These are phyloP conservation scores for Colletotrichum spaethianum DNA, from an alignment of 2,329 filamentous ascomycete genomes.

Conservation along the genomic window DNA sequence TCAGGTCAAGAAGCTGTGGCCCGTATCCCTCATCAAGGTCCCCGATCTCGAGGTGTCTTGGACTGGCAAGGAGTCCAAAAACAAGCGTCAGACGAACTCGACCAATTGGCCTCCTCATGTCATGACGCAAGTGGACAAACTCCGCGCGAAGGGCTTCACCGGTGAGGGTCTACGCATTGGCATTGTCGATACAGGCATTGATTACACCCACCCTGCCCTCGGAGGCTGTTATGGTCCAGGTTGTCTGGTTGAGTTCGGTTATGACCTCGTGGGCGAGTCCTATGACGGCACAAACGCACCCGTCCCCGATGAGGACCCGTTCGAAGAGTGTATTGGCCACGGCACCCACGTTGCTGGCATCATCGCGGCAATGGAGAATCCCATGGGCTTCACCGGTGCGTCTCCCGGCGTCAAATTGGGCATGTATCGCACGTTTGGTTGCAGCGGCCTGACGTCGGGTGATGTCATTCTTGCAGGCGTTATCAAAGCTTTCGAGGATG, in stretches of 20 bases:
- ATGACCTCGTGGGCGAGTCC: slow-evolving; percentile 59
- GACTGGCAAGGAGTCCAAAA: slow-evolving; percentile 49
- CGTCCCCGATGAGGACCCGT: slow-evolving; percentile 55
- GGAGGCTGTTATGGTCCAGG: slow-evolving; percentile 63
- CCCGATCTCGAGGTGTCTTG: slow-evolving; percentile 57
- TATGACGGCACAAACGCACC: slow-evolving; percentile 48
- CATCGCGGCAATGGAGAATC: slow-evolving; percentile 57
- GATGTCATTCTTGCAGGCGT: slow-evolving; percentile 58
- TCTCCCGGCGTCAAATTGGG: slow-evolving; percentile 56
- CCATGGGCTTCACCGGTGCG: slow-evolving; percentile 55
- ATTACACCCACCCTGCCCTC: slow-evolving; percentile 62
- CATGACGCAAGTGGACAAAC: slow-evolving; percentile 70
- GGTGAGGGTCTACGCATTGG: slow-evolving; percentile 67
- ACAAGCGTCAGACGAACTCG: slow-evolving; percentile 35
- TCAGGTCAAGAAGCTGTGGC: slow-evolving; percentile 65
- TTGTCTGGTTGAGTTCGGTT: slow-evolving; percentile 59
- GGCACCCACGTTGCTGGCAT: slow-evolving; percentile 63
- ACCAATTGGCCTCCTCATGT: slow-evolving; percentile 64
- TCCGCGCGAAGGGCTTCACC: slow-evolving; percentile 62
- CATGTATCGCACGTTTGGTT: slow-evolving; percentile 56
- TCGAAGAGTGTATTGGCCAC: slow-evolving; percentile 56
- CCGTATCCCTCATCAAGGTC: slow-evolving; percentile 60
- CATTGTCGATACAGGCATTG: slow-evolving; percentile 64
- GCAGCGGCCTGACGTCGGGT: slow-evolving; percentile 48
- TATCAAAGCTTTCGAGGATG: slow-evolving; percentile 57